These are phyloP conservation scores for Lunasporangiospora selenospora DNA, from an alignment of 192 early-diverging fungal genomes.

Conservation along the genomic window DNA sequence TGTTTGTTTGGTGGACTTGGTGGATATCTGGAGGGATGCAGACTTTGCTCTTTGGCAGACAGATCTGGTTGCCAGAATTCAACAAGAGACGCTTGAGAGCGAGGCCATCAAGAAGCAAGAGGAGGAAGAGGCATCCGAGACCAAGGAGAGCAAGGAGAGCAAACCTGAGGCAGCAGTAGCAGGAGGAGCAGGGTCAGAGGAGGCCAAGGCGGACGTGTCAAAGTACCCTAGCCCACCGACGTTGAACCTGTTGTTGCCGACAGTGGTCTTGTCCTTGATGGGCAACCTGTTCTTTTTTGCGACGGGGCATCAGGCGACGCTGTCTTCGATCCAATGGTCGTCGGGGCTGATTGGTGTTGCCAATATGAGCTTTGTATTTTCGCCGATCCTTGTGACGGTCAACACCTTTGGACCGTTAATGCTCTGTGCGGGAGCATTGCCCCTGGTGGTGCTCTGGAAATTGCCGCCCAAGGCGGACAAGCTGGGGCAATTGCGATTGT, in stretches of 20 bases:
- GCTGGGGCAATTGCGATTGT: slow-evolving; percentile 48
- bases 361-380: slow-evolving; percentile 70
- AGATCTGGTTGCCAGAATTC: slow-evolving; percentile 6
- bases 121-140: slow-evolving; percentile 1
- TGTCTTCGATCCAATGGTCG: slow-evolving; percentile 92
- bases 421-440: slow-evolving; percentile 56
- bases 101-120: neutral
- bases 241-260: slow-evolving; percentile 45
- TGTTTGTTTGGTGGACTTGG: slow-evolving; percentile 52
- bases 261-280: slow-evolving; percentile 58
- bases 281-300: slow-evolving; percentile 78
- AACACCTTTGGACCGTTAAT: slow-evolving; percentile 78
- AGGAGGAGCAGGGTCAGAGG: slow-evolving; percentile 1
- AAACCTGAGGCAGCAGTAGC: slow-evolving; percentile 1
- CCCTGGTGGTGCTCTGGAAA: slow-evolving; percentile 67
- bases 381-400: slow-evolving; percentile 73
- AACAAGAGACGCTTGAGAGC: slow-evolving; percentile 3
- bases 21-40: slow-evolving; percentile 52
- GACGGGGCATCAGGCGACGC: slow-evolving; percentile 91
- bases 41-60: slow-evolving; percentile 28
- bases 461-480: slow-evolving; percentile 42
- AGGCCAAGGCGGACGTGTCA: neutral
- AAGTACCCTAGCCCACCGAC: slow-evolving; percentile 15
- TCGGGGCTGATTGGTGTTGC: slow-evolving; percentile 86
- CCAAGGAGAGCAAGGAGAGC: neutral